Base-by-base conservation (phyloP, 2,329 filamentous ascomycete species). In the Fusarium begoniae region DNA sequence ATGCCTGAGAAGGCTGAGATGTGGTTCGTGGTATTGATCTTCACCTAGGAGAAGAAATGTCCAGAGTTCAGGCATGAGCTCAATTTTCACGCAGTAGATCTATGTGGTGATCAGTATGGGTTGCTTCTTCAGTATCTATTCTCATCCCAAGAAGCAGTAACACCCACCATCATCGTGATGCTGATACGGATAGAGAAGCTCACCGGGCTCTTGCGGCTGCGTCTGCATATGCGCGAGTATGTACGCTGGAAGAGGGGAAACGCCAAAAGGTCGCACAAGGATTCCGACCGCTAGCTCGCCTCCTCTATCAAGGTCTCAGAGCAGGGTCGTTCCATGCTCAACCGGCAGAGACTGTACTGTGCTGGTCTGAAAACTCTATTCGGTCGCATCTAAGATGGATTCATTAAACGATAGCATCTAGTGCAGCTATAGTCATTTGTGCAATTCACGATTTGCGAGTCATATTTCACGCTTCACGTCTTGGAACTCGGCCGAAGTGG, bases 391-490 rank as follows among this genome's bases (percentile, higher is more conserved):
- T 60, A 50, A 75, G 75, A 77, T 76, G 75, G 66, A 51, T 71
- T 78, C 73, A 78, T 78, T 67, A 78, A 78, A 78, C 74, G 63
- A 50, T 57, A n/a, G n/a, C 41, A 44, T 48, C 44, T 78, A 77
- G 76, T 76, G 71, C 63, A 66, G 65, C 69, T 65, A 67, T 73
- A 71, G 65, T 67, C 61, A 60, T 62, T 69, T 45, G 66, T 53
- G 62, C 20, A 74, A 71, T 74, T 71, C 71, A 68, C 66, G 54
- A 56, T 51, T 73, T 70, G 66, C 73, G 73, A 76, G 74, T 77
- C 71, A 75, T 61, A 62, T 47, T 63, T 67, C 66, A 74, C 70
- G 56, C 67, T 75, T 71, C 62, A 69, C 38, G 45, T 53, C 58
- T 65, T 59, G 35, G 40, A 59, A 66, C 55, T 61, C 37, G 28